Evolutionary conservation across 257 asterid species (phyloP).

Genomic region (Dorcoceras hygrometricum): DNA sequence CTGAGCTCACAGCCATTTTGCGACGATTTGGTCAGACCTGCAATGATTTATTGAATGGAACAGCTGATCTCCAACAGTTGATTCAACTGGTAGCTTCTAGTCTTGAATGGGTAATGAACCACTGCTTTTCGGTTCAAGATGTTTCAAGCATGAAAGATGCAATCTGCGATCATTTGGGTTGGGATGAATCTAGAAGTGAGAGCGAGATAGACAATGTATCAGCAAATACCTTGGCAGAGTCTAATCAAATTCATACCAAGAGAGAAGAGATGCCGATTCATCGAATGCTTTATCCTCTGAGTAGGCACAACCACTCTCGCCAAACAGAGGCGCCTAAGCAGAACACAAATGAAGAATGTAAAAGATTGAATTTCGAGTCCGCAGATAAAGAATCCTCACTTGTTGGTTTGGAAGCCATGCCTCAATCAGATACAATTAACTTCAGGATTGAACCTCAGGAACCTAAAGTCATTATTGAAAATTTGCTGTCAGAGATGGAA

Average conservation of each 20-base stretch:
- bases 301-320: conserved; percentile 23
- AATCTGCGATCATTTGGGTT: conserved; percentile 49
- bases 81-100: conserved; percentile 45
- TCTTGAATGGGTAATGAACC: conserved; percentile 78
- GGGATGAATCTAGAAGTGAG: conserved; percentile 70
- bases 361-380: conserved; percentile 31
- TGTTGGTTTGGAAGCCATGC: conserved; percentile 35
- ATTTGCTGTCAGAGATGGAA: conserved; percentile 39
- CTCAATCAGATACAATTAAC: conserved; percentile 37
- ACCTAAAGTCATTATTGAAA: conserved; percentile 34
- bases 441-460: conserved; percentile 44
- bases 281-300: conserved; percentile 25
- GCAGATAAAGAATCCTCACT: conserved; percentile 28
- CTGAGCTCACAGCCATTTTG: conserved; percentile 50
- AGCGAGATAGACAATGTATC: conserved; percentile 51
- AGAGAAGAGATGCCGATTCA: conserved; percentile 23
- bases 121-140: conserved; percentile 80
- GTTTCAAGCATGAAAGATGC: conserved; percentile 75
- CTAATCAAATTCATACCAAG: conserved; percentile 24
- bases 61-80: conserved; percentile 49
- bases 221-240: conserved; percentile 36
- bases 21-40: conserved; percentile 53
- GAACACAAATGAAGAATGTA: conserved; percentile 27
- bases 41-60: conserved; percentile 48
- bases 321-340: conserved; percentile 32